Evolutionary conservation across 179 eudicot genomes (phyloP), one percentile per base, ranked within the genome.

Genomic region (Beta lomatogona): DNA sequence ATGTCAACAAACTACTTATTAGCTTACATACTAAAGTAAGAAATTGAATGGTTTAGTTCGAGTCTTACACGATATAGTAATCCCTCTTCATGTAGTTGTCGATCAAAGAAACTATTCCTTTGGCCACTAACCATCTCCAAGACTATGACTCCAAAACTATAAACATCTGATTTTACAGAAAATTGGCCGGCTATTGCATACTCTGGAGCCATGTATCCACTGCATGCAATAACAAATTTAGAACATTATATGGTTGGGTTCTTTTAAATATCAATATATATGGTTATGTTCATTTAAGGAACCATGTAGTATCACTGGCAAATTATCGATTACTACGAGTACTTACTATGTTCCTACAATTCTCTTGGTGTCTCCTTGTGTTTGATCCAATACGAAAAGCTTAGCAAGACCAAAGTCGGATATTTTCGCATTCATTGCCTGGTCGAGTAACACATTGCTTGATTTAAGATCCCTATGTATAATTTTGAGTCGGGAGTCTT

Each of bases 131-230:
- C 77, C 50, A 83, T 60, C 25, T 86, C 88, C 0, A 80, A 74
- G 13, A 83, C 54, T 22, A 86, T 80, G 13, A 83, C 78, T 19
- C 88, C 86, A 14, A 83, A 86, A 59, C 88, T 86, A 45, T 80
- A 85, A 15, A 81, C 82, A 36, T 85, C 85, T 25, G 83, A 82
- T 21, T 77, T 82, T 9, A 58, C 76, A 0, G 83, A 81, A 25
- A 75, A 81, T 14, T 73, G 74, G 2, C 82, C 78, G 0, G 58
- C 22, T 31, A 59, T 70, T 41, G 77, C 77, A 45, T 79, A 79
- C 13, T 79, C 82, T 22, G 82, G 82, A 57, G 82, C 76, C 82
- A 79, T 73, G 19, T 75, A 81, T 52, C 83, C 83, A 16, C 83
- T 75, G 75, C 59, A 75, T 75, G 75, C 59, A 75, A 4, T 31